phyloP scores from a whole-genome alignment of 768 basidiomycete species.

The Auricularia sp. region DNA sequence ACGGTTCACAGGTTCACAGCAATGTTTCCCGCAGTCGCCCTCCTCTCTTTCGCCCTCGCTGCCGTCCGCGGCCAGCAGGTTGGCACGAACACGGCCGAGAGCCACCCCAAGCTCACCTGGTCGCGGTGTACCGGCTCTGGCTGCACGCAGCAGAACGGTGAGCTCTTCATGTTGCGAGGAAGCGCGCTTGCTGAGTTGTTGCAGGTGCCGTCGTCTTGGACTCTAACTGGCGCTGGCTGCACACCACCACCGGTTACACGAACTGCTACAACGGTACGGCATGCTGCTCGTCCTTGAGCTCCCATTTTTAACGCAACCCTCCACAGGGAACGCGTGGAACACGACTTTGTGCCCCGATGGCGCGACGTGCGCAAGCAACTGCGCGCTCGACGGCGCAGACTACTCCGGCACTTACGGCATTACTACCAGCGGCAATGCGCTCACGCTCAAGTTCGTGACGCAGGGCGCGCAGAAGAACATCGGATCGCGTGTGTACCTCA shows the following conservation, averaged over 20 bases:
- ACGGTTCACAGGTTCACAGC: background rate
- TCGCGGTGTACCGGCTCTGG: conserved; percentile 38
- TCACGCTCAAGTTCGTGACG: conserved; percentile 9
- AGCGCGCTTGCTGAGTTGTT: conserved; percentile 2
- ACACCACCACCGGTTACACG: conserved; percentile 19
- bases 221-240: conserved; percentile 12
- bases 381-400: conserved; percentile 25
- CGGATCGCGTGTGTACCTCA: conserved; percentile 36
- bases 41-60: conserved; percentile 31
- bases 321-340: conserved; percentile 21
- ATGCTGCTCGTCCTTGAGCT: background rate
- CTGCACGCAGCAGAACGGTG: conserved; percentile 6
- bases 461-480: conserved; percentile 17
- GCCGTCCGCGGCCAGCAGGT: conserved; percentile 40
- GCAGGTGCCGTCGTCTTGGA: conserved; percentile 7
- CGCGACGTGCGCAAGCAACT: conserved; percentile 23
- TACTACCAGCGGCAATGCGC: conserved; percentile 8
- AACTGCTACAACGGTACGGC: conserved; percentile 25
- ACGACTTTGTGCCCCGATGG: conserved; percentile 24
- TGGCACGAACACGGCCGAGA: conserved; percentile 39
- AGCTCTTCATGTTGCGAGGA: conserved; percentile 17
- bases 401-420: conserved; percentile 16
- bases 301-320: background rate
- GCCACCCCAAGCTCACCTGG: conserved; percentile 36
- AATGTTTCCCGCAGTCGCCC: conserved; percentile 33